Percentiles rank a stretch among this genome's conserved stretches.
These are phyloP conservation scores for Phyllosticta paracitricarpa DNA, from an alignment of 2,329 filamentous ascomycete genomes.

Conservation along the genomic window DNA sequence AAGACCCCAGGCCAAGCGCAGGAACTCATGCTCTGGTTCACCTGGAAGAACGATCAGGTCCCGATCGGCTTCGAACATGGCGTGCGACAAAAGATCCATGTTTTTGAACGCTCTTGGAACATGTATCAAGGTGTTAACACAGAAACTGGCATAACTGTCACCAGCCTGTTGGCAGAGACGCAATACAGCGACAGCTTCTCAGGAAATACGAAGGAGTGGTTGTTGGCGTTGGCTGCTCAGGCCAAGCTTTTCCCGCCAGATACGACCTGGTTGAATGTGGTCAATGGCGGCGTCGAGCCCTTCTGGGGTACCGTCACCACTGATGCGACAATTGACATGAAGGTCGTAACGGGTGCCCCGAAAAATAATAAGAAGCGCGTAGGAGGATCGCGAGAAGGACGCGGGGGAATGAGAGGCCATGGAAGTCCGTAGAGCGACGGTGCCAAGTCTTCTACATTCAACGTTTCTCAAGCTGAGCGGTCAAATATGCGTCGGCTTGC, in stretches of 20 bases:
- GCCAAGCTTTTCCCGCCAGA: conserved; percentile 24
- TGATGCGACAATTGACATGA: conserved; percentile 14
- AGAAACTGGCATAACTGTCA: conserved; percentile 35
- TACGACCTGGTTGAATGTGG: conserved; percentile 34
- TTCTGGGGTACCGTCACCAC: conserved; percentile 16
- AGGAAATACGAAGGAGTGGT: conserved; percentile 35
- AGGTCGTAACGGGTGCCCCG: conserved; percentile 1
- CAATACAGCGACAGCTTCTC: conserved; percentile 30
- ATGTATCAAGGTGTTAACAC: conserved; percentile 34
- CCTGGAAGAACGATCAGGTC: conserved; percentile 32
- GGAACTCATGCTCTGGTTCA: conserved; percentile 38
- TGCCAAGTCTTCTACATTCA: too few relatives aligned
- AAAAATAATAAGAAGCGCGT: too few relatives aligned
- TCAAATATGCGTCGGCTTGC: too few relatives aligned
- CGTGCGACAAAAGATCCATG: conserved; percentile 21
- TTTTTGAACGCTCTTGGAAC: conserved; percentile 24
- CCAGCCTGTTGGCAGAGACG: conserved; percentile 27
- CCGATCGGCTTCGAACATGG: conserved; percentile 33
- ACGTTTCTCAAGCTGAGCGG: too few relatives aligned
- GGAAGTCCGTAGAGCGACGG: too few relatives aligned
- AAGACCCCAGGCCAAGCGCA: conserved; percentile 28
- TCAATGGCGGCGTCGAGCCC: conserved; percentile 28
- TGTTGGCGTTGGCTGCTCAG: conserved; percentile 27
- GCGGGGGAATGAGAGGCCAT: too few relatives aligned
- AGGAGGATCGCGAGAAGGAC: too few relatives aligned